Conservation (phyloP, 1,284 basidiomycete species). For the Moesziomyces sp. region DNA sequence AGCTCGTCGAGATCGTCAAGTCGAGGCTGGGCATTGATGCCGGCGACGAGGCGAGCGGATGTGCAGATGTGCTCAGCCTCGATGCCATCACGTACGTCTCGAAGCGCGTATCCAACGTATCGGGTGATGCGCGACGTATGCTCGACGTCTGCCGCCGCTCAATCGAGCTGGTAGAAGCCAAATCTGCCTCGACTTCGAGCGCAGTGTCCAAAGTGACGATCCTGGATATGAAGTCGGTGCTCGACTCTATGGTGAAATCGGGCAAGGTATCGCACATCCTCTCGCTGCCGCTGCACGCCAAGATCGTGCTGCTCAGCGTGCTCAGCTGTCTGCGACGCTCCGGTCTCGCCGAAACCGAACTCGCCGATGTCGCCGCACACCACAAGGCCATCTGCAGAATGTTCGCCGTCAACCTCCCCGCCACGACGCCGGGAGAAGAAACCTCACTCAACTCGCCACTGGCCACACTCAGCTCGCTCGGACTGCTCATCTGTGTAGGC, state of each 20-base stretch:
- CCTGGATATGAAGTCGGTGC: conserved; percentile 82
- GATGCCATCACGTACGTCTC: conserved; percentile 90
- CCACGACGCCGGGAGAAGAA: conserved; percentile 2
- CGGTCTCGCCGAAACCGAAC: conserved; percentile 86
- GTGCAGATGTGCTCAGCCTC: conserved; percentile 71
- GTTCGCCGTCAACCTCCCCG: conserved; percentile 33
- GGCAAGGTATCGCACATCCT: conserved; percentile 73
- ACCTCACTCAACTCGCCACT: conserved; percentile 38
- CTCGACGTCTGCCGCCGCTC: conserved; percentile 84
- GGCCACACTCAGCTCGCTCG: conserved; percentile 49
- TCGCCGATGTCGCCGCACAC: conserved; percentile 75
- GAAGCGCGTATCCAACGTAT: conserved; percentile 89
- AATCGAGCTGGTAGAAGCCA: conserved; percentile 55
- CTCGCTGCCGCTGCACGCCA: conserved; percentile 57
- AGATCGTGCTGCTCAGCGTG: conserved; percentile 75
- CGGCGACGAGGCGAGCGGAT: conserved; percentile 71
- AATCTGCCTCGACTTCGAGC: conserved; percentile 52
- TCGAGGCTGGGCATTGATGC: conserved; percentile 74
- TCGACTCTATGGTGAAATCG: conserved; percentile 89
- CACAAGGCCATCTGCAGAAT: conserved; percentile 53
- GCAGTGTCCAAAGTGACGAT: conserved; percentile 72
- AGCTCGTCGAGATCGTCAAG: conserved; percentile 87
- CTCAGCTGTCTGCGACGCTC: conserved; percentile 83
- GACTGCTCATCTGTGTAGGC: conserved; percentile 61
- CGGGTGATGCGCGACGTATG: conserved; percentile 92